Evolutionary conservation across 106 monocot genomes (phyloP), one percentile per base, ranked within the genome.

Genomic region (Amphibolis antarctica): DNA sequence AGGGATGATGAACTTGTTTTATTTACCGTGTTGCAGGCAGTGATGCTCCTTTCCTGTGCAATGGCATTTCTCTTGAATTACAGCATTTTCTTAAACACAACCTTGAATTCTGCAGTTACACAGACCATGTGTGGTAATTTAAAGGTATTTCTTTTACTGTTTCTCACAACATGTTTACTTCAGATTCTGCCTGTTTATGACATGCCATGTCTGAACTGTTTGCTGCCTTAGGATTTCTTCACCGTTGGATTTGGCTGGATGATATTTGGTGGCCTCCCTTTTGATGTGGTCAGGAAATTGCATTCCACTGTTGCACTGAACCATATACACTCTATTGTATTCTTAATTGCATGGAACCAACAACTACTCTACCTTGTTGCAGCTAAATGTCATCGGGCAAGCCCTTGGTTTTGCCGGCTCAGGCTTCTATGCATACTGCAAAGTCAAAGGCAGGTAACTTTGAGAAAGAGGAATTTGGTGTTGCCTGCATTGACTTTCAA

Each of bases 51-150:
- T 47, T 94, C 94, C 28, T 94, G 94, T 59, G 69, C 80, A 64
- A 36, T 94, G 74, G 94, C 94, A 22, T 94, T 94, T 80, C 81
- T 89, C 68, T 74, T 94, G 60, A 94, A 94, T 58, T 94, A 94
- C 44, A 77, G 75, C 59, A 94, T 94, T 26, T 94, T 94, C 58
- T 62, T 89, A 72, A 94, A 94, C 61, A 94, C 93, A 46, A 86
- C 83, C 28, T 66, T 89, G 47, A 94, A 94, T 44, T 89, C 89
- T 48, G 94, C 94, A 44, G 79, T 89, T 49, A 89, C 94, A 15
- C 94, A 89, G 71, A 89, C 89, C 12, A 89, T 94, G 70, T 94
- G 93, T 70, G 94, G 89, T 45, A 94, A 89, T 65, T 71, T 94
- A 14, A 94, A 94, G 86, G 94, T 94, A 53, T 25, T 56, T 10